Conservation (phyloP, 2,329 filamentous ascomycete genomes). For the Ceratocystis ficicola region DNA sequence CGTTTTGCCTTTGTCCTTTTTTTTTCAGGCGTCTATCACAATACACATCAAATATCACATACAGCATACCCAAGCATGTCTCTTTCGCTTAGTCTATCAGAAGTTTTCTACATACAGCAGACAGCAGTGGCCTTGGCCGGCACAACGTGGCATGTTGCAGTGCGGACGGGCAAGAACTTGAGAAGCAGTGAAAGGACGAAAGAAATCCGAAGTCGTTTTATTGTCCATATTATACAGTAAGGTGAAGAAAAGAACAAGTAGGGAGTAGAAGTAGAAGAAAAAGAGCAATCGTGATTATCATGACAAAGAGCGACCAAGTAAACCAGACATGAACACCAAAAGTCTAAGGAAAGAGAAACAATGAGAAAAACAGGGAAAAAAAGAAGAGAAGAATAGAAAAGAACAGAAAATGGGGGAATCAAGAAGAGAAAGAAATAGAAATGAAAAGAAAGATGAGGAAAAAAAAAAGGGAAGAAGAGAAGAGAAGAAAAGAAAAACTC, state of each 20-base stretch:
- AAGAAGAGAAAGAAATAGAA: conserved; percentile 10
- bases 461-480: neutral
- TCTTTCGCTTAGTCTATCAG: too few relatives aligned
- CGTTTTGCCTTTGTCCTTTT: neutral
- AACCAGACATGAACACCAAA: conserved; percentile 15
- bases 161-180: too few relatives aligned
- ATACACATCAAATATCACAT: neutral
- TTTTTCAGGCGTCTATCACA: neutral
- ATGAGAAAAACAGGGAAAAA: neutral
- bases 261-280: neutral
- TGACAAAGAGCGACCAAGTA: conserved; percentile 12
- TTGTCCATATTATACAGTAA: conserved; percentile 9
- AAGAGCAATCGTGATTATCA: conserved; percentile 5
- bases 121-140: too few relatives aligned
- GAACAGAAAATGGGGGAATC: neutral
- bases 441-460: conserved; percentile 12
- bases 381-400: neutral
- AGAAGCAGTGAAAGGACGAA: too few relatives aligned
- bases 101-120: too few relatives aligned
- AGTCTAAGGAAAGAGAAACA: neutral
- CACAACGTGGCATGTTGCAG: neutral
- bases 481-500: conserved; percentile 14
- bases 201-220: neutral
- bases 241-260: neutral
- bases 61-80: too few relatives aligned